Percentiles rank a stretch among this genome's conserved stretches.
Conservation (phyloP, 106 monocot species). For the Apostasia shenzhenica region DNA sequence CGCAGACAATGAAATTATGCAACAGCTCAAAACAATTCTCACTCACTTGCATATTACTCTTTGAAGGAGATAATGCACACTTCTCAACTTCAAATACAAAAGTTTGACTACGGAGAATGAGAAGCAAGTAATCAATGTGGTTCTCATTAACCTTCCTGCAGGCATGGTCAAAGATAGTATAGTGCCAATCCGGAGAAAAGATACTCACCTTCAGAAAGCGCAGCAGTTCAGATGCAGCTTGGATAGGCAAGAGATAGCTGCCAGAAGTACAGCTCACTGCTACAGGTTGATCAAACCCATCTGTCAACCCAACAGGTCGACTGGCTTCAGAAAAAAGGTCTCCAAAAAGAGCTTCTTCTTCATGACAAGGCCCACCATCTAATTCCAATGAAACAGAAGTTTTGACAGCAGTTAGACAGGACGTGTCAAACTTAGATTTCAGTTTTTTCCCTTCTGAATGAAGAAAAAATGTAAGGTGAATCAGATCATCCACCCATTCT, state of each 20-base stretch:
- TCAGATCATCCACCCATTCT: constrained; percentile 73
- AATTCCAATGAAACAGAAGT: constrained; percentile 37
- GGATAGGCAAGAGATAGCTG: constrained; percentile 33
- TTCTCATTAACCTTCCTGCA: constrained; percentile 46
- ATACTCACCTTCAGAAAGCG: constrained; percentile 58
- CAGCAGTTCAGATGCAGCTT: constrained; percentile 57
- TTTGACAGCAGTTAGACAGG: constrained; percentile 31
- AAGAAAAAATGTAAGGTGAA: constrained; percentile 68
- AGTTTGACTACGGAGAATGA: constrained; percentile 39
- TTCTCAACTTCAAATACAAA: constrained; percentile 43
- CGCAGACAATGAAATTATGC: constrained; percentile 44
- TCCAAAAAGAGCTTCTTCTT: constrained; percentile 98
- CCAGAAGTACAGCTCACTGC: constrained; percentile 11
- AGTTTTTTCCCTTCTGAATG: constrained; percentile 64
- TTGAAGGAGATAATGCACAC: constrained; percentile 7
- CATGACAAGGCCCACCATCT: constrained; percentile 58
- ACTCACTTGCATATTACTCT: constrained; percentile 24
- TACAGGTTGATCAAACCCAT: constrained; percentile 49
- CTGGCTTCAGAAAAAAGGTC: constrained; percentile 90
- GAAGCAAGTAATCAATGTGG: constrained; percentile 54
- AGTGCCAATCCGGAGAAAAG: constrained; percentile 62
- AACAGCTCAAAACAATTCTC: constrained; percentile 78
- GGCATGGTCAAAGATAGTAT: constrained; percentile 49
- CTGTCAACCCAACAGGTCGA: constrained; percentile 39
- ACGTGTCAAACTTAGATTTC: constrained; percentile 33